Conservation (phyloP, 495 filamentous ascomycete genomes). For the Hyaloscypha variabilis region DNA sequence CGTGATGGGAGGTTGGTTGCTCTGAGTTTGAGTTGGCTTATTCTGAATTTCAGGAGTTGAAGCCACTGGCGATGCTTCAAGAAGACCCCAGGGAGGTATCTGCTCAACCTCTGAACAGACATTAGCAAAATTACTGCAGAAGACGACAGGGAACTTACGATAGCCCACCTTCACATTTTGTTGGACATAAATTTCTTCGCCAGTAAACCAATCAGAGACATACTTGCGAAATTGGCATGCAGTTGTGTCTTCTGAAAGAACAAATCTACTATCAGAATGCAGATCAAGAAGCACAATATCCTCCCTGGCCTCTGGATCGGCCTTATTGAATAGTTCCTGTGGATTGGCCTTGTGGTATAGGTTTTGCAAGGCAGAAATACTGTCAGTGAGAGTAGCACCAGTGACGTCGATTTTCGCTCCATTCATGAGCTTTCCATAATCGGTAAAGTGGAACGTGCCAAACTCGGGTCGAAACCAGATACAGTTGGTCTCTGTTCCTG, state of each 20-base stretch:
- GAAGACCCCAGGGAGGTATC: not conserved
- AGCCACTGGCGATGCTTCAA: not conserved
- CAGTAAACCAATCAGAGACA: slow-evolving; percentile 18
- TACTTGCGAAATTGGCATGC: slow-evolving; percentile 7
- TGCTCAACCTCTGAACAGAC: not conserved
- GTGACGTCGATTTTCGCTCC: no score
- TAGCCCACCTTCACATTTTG: not conserved
- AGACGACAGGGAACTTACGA: not conserved
- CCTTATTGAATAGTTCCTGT: not conserved
- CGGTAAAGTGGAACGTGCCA: not conserved
- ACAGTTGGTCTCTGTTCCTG: slow-evolving; percentile 6
- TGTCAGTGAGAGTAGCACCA: no score
- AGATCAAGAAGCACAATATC: not conserved
- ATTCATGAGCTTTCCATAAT: no score
- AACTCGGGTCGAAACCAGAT: slow-evolving; percentile 20
- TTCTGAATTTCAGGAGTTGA: not conserved
- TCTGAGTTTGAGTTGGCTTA: not conserved
- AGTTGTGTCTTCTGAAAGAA: slow-evolving; percentile 6
- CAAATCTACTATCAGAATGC: not conserved
- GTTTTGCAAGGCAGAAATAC: no score
- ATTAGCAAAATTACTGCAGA: not conserved
- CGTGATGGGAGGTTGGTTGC: not conserved
- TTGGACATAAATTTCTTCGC: not conserved
- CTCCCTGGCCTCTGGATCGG: not conserved
- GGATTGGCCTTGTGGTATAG: no score